Base-by-base conservation (phyloP, 176 grass and related monocot species). In the barley (Hordeum vulgare) region DNA sequence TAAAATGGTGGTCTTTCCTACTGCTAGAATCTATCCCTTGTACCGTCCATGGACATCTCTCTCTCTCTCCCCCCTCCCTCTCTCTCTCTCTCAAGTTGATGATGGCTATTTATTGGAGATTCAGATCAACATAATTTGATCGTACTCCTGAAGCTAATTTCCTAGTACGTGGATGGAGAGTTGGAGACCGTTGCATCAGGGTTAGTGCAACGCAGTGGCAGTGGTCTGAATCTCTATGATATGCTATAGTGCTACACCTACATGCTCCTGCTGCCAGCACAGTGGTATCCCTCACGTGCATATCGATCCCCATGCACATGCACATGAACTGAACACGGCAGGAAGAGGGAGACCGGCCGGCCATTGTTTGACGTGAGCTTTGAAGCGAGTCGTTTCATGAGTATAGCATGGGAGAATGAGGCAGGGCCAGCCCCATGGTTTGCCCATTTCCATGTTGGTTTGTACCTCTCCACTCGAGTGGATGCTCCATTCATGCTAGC, bases 281-380 rank as follows among this genome's bases (percentile, higher is more conserved):
- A n/a, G 59, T 78, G 76, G 45, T 65, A 37, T 79, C 36, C 60
- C 59, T 79, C 37, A 64, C 37, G 39, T 64, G 76, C 24, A 79
- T 40, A 31, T 51, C 14, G 47, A 51, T 51, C 47, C 15, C 47
- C 47, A 49, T 41, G 36, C 36, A 33, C 31, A 40, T 20, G 23
- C 36, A 63, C 37, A 61, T 76, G 31, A 33, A 39, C 15, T 6
- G 71, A 47, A 64, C 18, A 40, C 25, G 37, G 17, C 77, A 64
- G 60, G 39, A 3, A 3, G 75, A 61, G 23, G 17, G 57, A 20
- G 51, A 54, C 47, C 47, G 53, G 23, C 59, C 59, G 17, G 40
- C 40, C 40, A 72, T 47, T 72, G 28, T 53, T 79, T 67, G 61
- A 53, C 61, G 62, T 80, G 59, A 25, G 62, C 24, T 67, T 51